Percentiles rank a stretch among this genome's conserved stretches.
phyloP scores from a whole-genome alignment of 2,329 filamentous ascomycete species.

The Fusarium subtropicale region DNA sequence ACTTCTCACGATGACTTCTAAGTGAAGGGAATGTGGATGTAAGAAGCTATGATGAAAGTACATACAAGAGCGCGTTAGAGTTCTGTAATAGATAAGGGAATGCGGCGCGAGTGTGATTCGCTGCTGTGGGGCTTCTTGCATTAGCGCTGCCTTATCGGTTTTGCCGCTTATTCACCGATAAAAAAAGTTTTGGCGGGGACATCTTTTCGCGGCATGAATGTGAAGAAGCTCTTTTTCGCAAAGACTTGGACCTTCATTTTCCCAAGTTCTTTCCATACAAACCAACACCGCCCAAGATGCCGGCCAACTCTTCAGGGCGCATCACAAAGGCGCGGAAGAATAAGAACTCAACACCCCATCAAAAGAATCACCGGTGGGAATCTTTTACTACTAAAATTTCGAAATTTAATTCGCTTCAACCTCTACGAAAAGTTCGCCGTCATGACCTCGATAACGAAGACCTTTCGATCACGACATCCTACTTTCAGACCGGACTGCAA shows the following conservation, averaged over 20 bases:
- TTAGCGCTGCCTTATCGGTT: slow-evolving; percentile 52
- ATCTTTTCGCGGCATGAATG: slow-evolving; percentile 26
- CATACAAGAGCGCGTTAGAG: slow-evolving; percentile 23
- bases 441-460: slow-evolving; percentile 86
- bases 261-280: slow-evolving; percentile 37
- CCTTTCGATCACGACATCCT: slow-evolving; percentile 81
- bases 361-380: slow-evolving; percentile 90
- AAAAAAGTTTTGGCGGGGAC: slow-evolving; percentile 53
- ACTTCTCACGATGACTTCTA: slow-evolving; percentile 19
- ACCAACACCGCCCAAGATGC: slow-evolving; percentile 63
- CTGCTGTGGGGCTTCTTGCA: slow-evolving; percentile 8
- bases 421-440: slow-evolving; percentile 87
- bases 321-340: slow-evolving; percentile 77
- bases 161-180: slow-evolving; percentile 50
- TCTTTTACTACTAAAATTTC: slow-evolving; percentile 90
- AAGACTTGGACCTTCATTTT: slow-evolving; percentile 37
- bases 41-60: slow-evolving; percentile 41
- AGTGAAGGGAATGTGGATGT: slow-evolving; percentile 18
- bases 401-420: slow-evolving; percentile 89
- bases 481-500: slow-evolving; percentile 83
- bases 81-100: slow-evolving; percentile 47
- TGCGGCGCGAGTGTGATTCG: slow-evolving; percentile 53
- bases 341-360: slow-evolving; percentile 77
- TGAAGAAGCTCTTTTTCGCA: slow-evolving; percentile 42
- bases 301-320: slow-evolving; percentile 71